Percentiles rank a stretch among this genome's conserved stretches.
Evolutionary conservation across 805 yeast genomes (phyloP).

Genomic region (Yarrowia sp.): DNA sequence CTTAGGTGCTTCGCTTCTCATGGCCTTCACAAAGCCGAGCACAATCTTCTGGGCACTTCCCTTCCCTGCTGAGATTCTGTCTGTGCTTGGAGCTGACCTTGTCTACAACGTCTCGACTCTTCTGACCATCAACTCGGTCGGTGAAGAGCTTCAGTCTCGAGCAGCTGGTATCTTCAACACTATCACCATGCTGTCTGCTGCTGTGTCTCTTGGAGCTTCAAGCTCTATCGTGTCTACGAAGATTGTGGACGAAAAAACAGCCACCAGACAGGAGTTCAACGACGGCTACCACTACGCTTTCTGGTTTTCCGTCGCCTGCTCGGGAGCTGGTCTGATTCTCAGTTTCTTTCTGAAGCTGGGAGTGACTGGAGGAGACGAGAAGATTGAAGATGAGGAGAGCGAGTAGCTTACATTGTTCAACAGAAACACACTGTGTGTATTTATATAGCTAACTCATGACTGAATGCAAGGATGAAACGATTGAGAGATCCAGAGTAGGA

Average conservation of each 20-base stretch:
- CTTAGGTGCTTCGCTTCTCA: constrained; percentile 42
- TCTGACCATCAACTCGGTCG: constrained; percentile 45
- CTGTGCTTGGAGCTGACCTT: constrained; percentile 50
- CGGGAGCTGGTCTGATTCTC: constrained; percentile 38
- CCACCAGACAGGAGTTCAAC: constrained; percentile 27
- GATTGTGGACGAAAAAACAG: constrained; percentile 22
- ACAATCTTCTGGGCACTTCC: constrained; percentile 48
- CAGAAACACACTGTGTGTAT: no score
- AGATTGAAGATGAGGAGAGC: background rate
- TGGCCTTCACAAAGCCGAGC: constrained; percentile 44
- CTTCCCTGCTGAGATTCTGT: constrained; percentile 44
- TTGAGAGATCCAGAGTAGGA: no score
- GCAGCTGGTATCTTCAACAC: constrained; percentile 53
- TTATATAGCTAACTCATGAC: background rate
- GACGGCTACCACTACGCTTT: constrained; percentile 37
- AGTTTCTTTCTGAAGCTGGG: constrained; percentile 43
- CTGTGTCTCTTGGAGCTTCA: constrained; percentile 46
- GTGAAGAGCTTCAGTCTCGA: constrained; percentile 43
- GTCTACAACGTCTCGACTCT: constrained; percentile 48
- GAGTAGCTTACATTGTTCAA: background rate
- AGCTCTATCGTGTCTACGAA: constrained; percentile 40
- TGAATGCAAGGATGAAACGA: no score
- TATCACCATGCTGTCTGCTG: constrained; percentile 43
- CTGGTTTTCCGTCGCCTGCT: constrained; percentile 44
- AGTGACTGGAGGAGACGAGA: constrained; percentile 28